Conservation (phyloP, 495 filamentous ascomycete genomes). For the Cercophora scortea region DNA sequence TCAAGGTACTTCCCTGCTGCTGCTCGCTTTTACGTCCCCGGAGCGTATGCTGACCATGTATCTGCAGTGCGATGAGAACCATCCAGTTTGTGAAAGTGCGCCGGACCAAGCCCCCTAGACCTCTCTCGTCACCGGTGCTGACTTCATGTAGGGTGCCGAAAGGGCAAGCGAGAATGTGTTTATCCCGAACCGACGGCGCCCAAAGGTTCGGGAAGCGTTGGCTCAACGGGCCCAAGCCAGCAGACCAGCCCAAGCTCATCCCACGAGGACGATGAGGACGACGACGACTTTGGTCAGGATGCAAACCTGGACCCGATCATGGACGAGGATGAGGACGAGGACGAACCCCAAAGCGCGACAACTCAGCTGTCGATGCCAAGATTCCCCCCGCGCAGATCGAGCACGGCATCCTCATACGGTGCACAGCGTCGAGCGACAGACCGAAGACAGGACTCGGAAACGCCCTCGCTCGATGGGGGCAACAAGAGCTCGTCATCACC, state of each 20-base stretch:
- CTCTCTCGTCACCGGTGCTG: constrained; percentile 21
- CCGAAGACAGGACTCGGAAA: constrained; percentile 39
- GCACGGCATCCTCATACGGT: constrained; percentile 33
- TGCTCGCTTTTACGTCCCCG: not conserved
- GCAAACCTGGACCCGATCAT: constrained; percentile 52
- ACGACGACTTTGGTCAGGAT: constrained; percentile 39
- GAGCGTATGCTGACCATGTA: constrained; percentile 4
- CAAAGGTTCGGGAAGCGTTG: constrained; percentile 36
- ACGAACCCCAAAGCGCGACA: constrained; percentile 30
- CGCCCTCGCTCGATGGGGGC: constrained; percentile 41
- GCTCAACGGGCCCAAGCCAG: constrained; percentile 44
- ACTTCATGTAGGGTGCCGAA: constrained; percentile 59
- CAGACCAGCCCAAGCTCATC: constrained; percentile 42
- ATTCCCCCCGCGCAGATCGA: constrained; percentile 33
- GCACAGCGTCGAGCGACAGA: constrained; percentile 18
- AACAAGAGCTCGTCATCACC: constrained; percentile 44
- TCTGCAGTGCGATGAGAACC: constrained; percentile 71
- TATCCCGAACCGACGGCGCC: constrained; percentile 64
- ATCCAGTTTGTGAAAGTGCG: constrained; percentile 72
- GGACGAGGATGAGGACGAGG: constrained; percentile 67
- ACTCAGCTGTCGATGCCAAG: constrained; percentile 26
- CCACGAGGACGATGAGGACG: constrained; percentile 46
- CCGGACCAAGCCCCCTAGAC: not conserved
- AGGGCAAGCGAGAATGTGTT: constrained; percentile 74
- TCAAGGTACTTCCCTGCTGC: constrained; percentile 58